phyloP scores from a whole-genome alignment of 768 basidiomycete genomes.

The Cystobasidium tubakii region DNA sequence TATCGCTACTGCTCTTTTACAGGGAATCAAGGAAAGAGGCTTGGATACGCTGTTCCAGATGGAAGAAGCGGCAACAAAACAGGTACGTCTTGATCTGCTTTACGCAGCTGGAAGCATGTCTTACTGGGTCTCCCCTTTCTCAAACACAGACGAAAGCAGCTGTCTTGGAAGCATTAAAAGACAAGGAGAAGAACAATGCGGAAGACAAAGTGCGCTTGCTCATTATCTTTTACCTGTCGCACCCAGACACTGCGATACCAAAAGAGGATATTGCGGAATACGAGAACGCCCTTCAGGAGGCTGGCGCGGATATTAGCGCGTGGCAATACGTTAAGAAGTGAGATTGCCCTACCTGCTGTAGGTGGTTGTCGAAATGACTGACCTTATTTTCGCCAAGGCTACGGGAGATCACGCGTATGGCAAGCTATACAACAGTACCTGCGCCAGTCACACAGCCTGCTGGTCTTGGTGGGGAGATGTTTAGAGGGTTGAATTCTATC shows the following conservation, averaged over 20 bases:
- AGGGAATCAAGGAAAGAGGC: constrained; percentile 89
- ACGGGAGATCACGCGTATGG: constrained; percentile 88
- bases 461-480: constrained; percentile 74
- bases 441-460: constrained; percentile 47
- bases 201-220: constrained; percentile 87
- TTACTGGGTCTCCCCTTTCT: too few species aligned
- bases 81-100: constrained; percentile 55
- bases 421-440: constrained; percentile 61
- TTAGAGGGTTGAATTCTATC: constrained; percentile 86
- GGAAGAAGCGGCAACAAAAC: constrained; percentile 83
- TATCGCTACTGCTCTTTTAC: constrained; percentile 87
- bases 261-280: constrained; percentile 85
- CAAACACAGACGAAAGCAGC: constrained; percentile 68
- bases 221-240: constrained; percentile 89
- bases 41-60: constrained; percentile 95
- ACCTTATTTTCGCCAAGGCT: constrained; percentile 53
- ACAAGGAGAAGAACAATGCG: constrained; percentile 61
- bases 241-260: constrained; percentile 65
- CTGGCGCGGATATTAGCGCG: constrained; percentile 66
- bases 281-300: constrained; percentile 74
- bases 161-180: constrained; percentile 80
- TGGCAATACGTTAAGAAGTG: constrained; percentile 82
- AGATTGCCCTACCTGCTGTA: too few species aligned
- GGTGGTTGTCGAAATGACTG: too few species aligned
- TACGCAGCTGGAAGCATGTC: too few species aligned